Evolutionary conservation across 2,329 filamentous ascomycete genomes (phyloP).

Genomic region (Cercospora sojina): DNA sequence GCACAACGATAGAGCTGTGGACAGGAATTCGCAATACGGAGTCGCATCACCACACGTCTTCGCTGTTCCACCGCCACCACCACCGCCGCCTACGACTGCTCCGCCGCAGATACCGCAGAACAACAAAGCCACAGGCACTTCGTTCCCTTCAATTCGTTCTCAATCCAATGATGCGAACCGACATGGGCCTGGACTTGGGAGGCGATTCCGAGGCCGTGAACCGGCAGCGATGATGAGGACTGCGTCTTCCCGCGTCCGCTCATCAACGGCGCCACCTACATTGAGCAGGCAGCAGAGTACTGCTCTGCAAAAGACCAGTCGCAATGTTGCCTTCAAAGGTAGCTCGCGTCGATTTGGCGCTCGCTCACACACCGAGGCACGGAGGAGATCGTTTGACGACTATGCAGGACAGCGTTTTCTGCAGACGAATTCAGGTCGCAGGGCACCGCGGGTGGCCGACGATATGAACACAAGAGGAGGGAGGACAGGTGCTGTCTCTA

Average conservation of each 20-base stretch:
- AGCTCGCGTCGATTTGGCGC: not conserved
- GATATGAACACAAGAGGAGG: slow-evolving; percentile 4
- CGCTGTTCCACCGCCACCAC: slow-evolving; percentile 6
- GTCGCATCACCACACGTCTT: not conserved
- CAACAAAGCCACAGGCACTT: not conserved
- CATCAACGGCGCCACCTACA: not conserved
- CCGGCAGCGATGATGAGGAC: not conserved
- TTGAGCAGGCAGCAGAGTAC: not conserved
- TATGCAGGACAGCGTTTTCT: not conserved
- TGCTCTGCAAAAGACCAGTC: not conserved
- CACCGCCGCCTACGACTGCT: slow-evolving; percentile 9
- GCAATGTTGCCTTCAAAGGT: not conserved
- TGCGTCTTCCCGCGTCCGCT: not conserved
- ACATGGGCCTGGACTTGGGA: not conserved
- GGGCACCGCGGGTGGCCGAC: slow-evolving; percentile 4
- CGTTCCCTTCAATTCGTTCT: not conserved
- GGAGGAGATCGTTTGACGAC: not conserved
- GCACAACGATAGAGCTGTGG: slow-evolving; percentile 11
- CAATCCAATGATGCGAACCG: not conserved
- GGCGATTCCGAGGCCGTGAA: not conserved
- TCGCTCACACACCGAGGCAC: not conserved
- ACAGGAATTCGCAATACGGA: not conserved
- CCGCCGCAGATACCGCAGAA: not conserved
- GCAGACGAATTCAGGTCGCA: not conserved
- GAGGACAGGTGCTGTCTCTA: slow-evolving; percentile 11